Percentiles rank a stretch among this genome's conserved stretches.
phyloP scores from a whole-genome alignment of 2,329 filamentous ascomycete genomes.

The Rutstroemia sydowiana region DNA sequence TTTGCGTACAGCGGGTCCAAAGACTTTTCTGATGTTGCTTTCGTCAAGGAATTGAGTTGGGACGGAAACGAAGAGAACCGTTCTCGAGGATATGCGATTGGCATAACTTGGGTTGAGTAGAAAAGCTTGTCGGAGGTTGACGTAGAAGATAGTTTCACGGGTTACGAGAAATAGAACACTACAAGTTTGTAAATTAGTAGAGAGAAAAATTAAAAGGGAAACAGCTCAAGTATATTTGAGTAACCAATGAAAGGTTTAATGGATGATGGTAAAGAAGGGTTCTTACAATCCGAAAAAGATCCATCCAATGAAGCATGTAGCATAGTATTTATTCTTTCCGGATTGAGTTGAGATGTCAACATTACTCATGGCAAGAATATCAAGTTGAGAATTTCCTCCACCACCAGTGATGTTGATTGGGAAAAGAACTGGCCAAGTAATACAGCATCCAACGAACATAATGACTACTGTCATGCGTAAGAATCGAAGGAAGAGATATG shows the following conservation, averaged over 20 bases:
- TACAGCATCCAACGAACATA: slow-evolving; percentile 70
- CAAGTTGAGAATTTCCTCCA: slow-evolving; percentile 56
- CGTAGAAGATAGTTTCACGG: slow-evolving; percentile 81
- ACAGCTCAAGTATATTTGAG: background rate
- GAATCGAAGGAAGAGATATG: slow-evolving; percentile 84
- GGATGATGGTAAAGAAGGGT: background rate
- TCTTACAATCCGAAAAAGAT: slow-evolving; percentile 52
- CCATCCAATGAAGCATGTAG: slow-evolving; percentile 74
- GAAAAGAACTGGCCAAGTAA: slow-evolving; percentile 75
- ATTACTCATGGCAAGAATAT: slow-evolving; percentile 76
- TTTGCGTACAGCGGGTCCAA: slow-evolving; percentile 71
- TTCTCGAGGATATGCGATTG: slow-evolving; percentile 78
- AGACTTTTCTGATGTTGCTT: slow-evolving; percentile 67
- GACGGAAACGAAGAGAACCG: slow-evolving; percentile 80
- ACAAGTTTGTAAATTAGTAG: too few species aligned
- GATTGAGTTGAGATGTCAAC: slow-evolving; percentile 35
- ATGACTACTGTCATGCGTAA: slow-evolving; percentile 70
- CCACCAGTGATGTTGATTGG: slow-evolving; percentile 83
- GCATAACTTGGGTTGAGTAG: slow-evolving; percentile 77
- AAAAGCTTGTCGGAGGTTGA: slow-evolving; percentile 88
- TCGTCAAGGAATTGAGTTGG: slow-evolving; percentile 73
- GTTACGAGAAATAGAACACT: slow-evolving; percentile 76
- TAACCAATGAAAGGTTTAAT: background rate
- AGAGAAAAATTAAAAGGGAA: slow-evolving; percentile 44
- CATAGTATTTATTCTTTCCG: slow-evolving; percentile 61